Conservation (phyloP, 352 stramenopile genomes). For the Pythium utonaiense region DNA sequence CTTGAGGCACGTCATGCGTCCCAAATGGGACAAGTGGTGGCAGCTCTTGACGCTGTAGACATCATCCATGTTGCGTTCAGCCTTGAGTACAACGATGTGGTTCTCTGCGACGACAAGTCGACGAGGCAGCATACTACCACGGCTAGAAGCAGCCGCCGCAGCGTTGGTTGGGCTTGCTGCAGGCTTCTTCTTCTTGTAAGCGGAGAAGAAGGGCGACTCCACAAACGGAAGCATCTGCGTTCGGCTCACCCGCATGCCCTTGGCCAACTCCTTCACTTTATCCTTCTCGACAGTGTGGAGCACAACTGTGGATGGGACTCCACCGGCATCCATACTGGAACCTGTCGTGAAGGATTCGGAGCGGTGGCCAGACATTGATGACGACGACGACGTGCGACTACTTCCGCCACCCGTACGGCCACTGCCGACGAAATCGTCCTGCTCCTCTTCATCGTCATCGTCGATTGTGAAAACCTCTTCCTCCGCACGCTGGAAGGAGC, state of each 20-base stretch:
- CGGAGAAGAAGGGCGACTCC: slow-evolving; percentile 75
- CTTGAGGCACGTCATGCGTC: slow-evolving; percentile 85
- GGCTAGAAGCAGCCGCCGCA: neutral
- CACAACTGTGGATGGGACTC: slow-evolving; percentile 21
- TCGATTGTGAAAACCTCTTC: slow-evolving; percentile 85
- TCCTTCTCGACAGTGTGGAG: slow-evolving; percentile 58
- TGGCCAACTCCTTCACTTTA: slow-evolving; percentile 42
- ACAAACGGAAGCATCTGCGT: slow-evolving; percentile 66
- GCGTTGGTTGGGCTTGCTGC: neutral
- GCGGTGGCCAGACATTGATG: slow-evolving; percentile 26
- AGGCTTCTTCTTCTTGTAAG: slow-evolving; percentile 80
- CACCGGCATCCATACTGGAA: slow-evolving; percentile 8
- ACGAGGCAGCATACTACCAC: slow-evolving; percentile 48
- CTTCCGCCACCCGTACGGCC: slow-evolving; percentile 14
- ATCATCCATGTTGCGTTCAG: slow-evolving; percentile 67
- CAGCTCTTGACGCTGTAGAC: slow-evolving; percentile 76
- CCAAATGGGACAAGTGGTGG: slow-evolving; percentile 65
- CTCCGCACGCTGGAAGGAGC: slow-evolving; percentile 53
- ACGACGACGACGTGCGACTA: slow-evolving; percentile 42
- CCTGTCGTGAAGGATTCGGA: slow-evolving; percentile 41
- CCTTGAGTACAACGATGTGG: slow-evolving; percentile 75
- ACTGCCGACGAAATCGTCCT: slow-evolving; percentile 45
- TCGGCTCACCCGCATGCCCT: slow-evolving; percentile 68
- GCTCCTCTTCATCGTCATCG: slow-evolving; percentile 70
- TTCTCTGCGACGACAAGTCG: slow-evolving; percentile 67